A percentile compares a stretch with the other conserved stretches of the same genome.
phyloP scores from a whole-genome alignment of 352 stramenopile species.

The Pilasporangium apinafurcum region DNA sequence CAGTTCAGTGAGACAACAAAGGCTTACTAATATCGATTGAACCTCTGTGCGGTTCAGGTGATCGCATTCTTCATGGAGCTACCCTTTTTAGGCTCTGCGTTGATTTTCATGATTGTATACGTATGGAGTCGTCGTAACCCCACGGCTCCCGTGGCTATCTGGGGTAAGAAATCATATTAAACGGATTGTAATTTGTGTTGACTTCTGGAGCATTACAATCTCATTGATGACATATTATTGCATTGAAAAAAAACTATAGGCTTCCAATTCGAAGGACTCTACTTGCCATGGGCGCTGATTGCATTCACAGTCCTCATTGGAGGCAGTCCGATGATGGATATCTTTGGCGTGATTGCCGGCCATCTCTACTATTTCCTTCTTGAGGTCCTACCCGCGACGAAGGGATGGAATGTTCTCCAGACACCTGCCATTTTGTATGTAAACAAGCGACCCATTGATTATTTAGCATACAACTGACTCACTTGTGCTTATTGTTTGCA shows the following conservation, averaged over 20 bases:
- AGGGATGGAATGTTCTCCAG: constrained; percentile 80
- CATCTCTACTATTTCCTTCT: constrained; percentile 90
- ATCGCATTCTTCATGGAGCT: constrained; percentile 80
- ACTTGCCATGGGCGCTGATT: constrained; percentile 87
- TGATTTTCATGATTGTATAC: constrained; percentile 91
- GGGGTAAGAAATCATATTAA: constrained; percentile 32
- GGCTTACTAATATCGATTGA: too few relatives aligned
- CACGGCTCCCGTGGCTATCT: constrained; percentile 76
- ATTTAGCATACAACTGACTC: not conserved
- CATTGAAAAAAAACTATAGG: too few relatives aligned
- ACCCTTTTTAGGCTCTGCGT: constrained; percentile 73
- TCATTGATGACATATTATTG: not conserved
- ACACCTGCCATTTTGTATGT: constrained; percentile 81
- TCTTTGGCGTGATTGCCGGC: constrained; percentile 79
- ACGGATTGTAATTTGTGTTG: not conserved
- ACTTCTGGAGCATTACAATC: not conserved
- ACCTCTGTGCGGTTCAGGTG: constrained; percentile 27
- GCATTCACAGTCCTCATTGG: constrained; percentile 85
- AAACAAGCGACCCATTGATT: not conserved
- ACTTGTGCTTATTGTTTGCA: constrained; percentile 1
- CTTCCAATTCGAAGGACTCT: constrained; percentile 84
- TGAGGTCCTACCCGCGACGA: constrained; percentile 80
- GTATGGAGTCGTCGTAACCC: constrained; percentile 87
- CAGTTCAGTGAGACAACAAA: too few relatives aligned
- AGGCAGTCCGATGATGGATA: constrained; percentile 81